Evolutionary conservation across 768 basidiomycete genomes (phyloP).

Genomic region (Termitomyces sp.): DNA sequence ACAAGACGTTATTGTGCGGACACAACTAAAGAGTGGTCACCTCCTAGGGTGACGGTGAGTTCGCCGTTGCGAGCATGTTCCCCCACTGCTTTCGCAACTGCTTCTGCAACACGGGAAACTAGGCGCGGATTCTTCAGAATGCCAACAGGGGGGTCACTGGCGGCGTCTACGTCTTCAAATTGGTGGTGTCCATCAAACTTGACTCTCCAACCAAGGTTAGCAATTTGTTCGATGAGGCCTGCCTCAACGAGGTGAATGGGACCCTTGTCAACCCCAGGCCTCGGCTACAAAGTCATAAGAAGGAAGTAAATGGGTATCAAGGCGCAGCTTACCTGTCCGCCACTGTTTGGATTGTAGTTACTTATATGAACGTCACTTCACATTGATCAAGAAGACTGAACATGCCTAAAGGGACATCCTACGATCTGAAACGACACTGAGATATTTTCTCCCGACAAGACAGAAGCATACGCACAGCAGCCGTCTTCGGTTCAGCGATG

Average conservation of each 20-base stretch:
- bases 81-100: slow-evolving; percentile 74
- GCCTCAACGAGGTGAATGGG: slow-evolving; percentile 88
- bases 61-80: slow-evolving; percentile 72
- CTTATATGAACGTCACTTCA: slow-evolving; percentile 2
- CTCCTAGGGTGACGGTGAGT: slow-evolving; percentile 88
- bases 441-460: background rate
- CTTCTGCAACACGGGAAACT: slow-evolving; percentile 77
- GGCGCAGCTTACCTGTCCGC: slow-evolving; percentile 50
- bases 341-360: slow-evolving; percentile 31
- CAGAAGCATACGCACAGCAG: slow-evolving; percentile 54
- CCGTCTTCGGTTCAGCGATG: slow-evolving; percentile 65
- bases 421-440: slow-evolving; percentile 56
- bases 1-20: slow-evolving; percentile 12
- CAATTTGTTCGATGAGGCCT: slow-evolving; percentile 74
- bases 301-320: slow-evolving; percentile 4
- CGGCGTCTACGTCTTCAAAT: slow-evolving; percentile 68
- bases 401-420: slow-evolving; percentile 93
- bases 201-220: slow-evolving; percentile 82
- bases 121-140: slow-evolving; percentile 86
- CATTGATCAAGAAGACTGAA: slow-evolving; percentile 12
- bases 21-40: slow-evolving; percentile 88
- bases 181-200: slow-evolving; percentile 87
- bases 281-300: slow-evolving; percentile 44
- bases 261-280: slow-evolving; percentile 77
- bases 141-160: slow-evolving; percentile 76